Percentiles rank a stretch among this genome's conserved stretches.
Evolutionary conservation across 495 filamentous ascomycete species (phyloP).

Genomic region (Penicillium arizonense): DNA sequence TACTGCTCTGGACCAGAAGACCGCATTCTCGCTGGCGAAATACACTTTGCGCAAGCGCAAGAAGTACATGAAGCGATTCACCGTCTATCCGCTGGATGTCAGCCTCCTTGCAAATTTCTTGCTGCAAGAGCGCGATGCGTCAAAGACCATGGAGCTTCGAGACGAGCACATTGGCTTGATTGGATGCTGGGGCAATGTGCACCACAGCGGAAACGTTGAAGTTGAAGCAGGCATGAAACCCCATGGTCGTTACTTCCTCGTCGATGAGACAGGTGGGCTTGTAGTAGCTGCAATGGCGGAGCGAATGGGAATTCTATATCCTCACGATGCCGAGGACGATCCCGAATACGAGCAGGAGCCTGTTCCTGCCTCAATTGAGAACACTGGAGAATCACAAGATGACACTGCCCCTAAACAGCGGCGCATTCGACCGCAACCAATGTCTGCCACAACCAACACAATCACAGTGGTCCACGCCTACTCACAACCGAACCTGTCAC

Average conservation of each 20-base stretch:
- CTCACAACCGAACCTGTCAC: slow-evolving; percentile 81
- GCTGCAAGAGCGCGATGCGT: slow-evolving; percentile 71
- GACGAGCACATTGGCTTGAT: slow-evolving; percentile 81
- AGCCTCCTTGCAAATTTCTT: slow-evolving; percentile 68
- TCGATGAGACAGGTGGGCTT: slow-evolving; percentile 88
- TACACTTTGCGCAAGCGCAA: slow-evolving; percentile 91
- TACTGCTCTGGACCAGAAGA: slow-evolving; percentile 87
- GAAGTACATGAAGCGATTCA: slow-evolving; percentile 89
- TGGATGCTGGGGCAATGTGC: slow-evolving; percentile 63
- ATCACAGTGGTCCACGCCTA: slow-evolving; percentile 87
- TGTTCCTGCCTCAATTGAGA: slow-evolving; percentile 3
- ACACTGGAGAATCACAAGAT: slow-evolving; percentile 9
- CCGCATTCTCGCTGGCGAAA: slow-evolving; percentile 87
- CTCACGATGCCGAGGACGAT: slow-evolving; percentile 36
- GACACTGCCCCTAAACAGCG: slow-evolving; percentile 19
- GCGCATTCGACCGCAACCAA: slow-evolving; percentile 28
- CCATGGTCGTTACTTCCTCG: slow-evolving; percentile 77
- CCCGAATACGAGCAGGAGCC: slow-evolving; percentile 17
- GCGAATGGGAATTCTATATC: slow-evolving; percentile 80
- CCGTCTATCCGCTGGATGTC: slow-evolving; percentile 78
- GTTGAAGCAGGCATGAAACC: slow-evolving; percentile 35
- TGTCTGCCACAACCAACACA: slow-evolving; percentile 68
- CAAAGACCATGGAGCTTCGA: slow-evolving; percentile 81
- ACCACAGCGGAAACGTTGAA: slow-evolving; percentile 41
- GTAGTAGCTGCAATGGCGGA: slow-evolving; percentile 88